Percentiles rank a stretch among this genome's conserved stretches.
phyloP scores from a whole-genome alignment of 176 grass and related monocot species.

The Carex littledalei region DNA sequence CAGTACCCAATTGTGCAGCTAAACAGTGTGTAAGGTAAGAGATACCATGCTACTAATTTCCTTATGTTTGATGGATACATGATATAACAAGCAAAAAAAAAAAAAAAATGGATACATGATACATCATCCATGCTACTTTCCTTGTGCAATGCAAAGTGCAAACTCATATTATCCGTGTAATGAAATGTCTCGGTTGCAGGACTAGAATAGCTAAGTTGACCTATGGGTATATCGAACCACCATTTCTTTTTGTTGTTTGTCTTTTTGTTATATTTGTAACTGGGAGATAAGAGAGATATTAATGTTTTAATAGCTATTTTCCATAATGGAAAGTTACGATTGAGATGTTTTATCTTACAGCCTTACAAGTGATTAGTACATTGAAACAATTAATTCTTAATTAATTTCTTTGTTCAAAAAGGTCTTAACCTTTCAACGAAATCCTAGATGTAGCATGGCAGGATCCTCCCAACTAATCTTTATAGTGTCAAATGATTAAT shows the following conservation, averaged over 20 bases:
- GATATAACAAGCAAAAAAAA: too few species aligned
- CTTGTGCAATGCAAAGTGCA: neutral
- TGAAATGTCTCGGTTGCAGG: neutral
- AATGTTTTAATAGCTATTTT: neutral
- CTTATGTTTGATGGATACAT: neutral
- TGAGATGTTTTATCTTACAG: neutral
- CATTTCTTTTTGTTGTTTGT: neutral
- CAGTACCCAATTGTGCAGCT: neutral
- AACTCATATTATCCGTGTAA: neutral
- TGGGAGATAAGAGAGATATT: neutral
- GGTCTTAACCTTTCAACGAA: slow-evolving; percentile 2
- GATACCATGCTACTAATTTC: neutral
- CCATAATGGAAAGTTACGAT: neutral
- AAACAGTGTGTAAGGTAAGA: neutral
- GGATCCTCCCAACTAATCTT: slow-evolving; percentile 20
- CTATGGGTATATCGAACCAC: neutral
- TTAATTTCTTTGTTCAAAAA: neutral
- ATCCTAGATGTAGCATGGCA: slow-evolving; percentile 12
- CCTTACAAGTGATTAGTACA: neutral
- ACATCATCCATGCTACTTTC: neutral
- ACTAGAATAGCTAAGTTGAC: neutral
- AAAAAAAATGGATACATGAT: too few species aligned
- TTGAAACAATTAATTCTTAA: neutral
- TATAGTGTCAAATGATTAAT: slow-evolving; percentile 30
- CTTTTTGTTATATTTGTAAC: neutral